phyloP scores from a whole-genome alignment of 306 rosid species.

The Quercus alba region DNA sequence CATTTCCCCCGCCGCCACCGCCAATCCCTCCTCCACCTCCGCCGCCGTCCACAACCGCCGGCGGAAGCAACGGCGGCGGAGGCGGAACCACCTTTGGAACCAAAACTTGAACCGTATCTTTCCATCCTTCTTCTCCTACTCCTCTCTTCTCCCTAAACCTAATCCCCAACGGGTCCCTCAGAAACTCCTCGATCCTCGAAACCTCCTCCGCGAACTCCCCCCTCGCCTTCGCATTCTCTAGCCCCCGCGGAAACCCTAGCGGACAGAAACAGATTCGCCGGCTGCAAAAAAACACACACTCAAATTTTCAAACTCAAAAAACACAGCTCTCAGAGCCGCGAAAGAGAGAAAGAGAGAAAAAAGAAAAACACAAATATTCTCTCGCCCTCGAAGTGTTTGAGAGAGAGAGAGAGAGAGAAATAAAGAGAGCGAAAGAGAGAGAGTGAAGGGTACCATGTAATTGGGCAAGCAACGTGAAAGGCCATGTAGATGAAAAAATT shows the following conservation, averaged over 20 bases:
- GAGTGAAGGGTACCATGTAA: slow-evolving; percentile 53
- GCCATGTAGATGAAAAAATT: slow-evolving; percentile 53
- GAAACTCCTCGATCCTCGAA: slow-evolving; percentile 44
- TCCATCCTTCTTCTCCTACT: not conserved
- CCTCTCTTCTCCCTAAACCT: slow-evolving; percentile 36
- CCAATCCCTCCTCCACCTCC: slow-evolving; percentile 19
- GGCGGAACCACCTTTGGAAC: slow-evolving; percentile 82
- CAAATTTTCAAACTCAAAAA: slow-evolving; percentile 9
- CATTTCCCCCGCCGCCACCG: slow-evolving; percentile 30
- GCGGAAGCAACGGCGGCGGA: slow-evolving; percentile 42
- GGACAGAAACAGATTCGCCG: slow-evolving; percentile 69
- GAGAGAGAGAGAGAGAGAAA: not conserved
- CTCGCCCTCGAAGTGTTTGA: not conserved
- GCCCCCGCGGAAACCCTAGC: slow-evolving; percentile 63
- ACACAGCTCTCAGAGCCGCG: not conserved
- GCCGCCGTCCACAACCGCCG: not conserved
- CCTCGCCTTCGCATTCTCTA: slow-evolving; percentile 34
- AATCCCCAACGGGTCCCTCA: slow-evolving; percentile 45
- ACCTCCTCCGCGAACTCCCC: slow-evolving; percentile 49
- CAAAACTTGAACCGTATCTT: slow-evolving; percentile 49
- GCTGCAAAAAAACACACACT: slow-evolving; percentile 28
- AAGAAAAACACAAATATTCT: too few species aligned
- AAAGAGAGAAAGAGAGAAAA: not conserved
- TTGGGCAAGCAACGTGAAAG: slow-evolving; percentile 87
- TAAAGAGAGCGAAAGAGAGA: slow-evolving; percentile 10